Evolutionary conservation across 1,284 basidiomycete genomes (phyloP).

Genomic region (Austroboletus novae-zelandiae): DNA sequence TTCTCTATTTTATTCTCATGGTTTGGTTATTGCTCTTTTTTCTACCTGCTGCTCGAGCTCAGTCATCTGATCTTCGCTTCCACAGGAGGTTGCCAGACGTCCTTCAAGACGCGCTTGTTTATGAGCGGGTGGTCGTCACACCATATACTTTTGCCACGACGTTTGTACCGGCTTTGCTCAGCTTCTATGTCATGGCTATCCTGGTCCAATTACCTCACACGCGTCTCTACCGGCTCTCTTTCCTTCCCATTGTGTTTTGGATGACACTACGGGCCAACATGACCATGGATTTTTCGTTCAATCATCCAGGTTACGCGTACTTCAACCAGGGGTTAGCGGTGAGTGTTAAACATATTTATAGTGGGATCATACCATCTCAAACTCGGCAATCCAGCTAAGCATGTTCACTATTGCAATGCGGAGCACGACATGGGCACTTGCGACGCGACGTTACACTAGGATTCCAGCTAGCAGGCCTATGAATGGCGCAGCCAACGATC

Average conservation of each 20-base stretch:
- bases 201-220: slow-evolving; percentile 27
- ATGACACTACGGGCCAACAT: slow-evolving; percentile 10
- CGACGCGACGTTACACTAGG: slow-evolving; percentile 15
- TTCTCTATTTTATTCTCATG: slow-evolving; percentile 8
- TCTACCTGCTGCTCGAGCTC: background rate
- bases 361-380: background rate
- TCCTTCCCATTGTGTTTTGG: slow-evolving; percentile 28
- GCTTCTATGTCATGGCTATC: slow-evolving; percentile 29
- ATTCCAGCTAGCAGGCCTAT: slow-evolving; percentile 4
- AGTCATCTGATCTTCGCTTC: background rate
- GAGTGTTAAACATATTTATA: background rate
- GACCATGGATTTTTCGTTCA: slow-evolving; percentile 24
- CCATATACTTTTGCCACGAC: slow-evolving; percentile 19
- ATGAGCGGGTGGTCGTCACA: slow-evolving; percentile 19
- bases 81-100: slow-evolving; percentile 6
- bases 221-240: slow-evolving; percentile 14
- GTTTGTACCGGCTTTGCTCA: slow-evolving; percentile 16
- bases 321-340: slow-evolving; percentile 29
- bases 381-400: slow-evolving; percentile 10
- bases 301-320: slow-evolving; percentile 8
- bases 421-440: slow-evolving; percentile 21
- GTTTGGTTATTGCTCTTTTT: slow-evolving; percentile 12
- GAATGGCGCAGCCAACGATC: background rate
- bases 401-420: slow-evolving; percentile 31
- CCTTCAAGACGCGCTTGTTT: slow-evolving; percentile 10